These are phyloP conservation scores for Cryptococcus jaspeensis DNA, from an alignment of 1,284 basidiomycete genomes.

Conservation along the genomic window DNA sequence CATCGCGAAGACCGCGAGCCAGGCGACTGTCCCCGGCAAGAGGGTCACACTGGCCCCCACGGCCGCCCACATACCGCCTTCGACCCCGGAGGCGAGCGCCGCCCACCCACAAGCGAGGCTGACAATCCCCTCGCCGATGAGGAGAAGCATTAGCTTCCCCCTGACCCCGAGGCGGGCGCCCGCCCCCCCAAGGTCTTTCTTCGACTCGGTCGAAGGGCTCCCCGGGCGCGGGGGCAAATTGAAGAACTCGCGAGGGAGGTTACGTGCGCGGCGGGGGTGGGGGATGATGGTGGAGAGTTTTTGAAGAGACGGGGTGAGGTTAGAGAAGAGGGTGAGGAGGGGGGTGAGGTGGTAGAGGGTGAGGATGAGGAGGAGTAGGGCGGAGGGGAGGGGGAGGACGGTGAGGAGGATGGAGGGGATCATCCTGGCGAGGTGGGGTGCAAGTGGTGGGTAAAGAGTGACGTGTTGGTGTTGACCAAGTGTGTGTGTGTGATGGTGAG, in stretches of 20 bases:
- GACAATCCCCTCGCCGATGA: slow-evolving; percentile 8
- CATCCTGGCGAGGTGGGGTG: slow-evolving; percentile 13
- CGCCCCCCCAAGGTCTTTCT: background rate
- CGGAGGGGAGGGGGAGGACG: slow-evolving; percentile 23
- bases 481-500: background rate
- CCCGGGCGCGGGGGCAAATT: slow-evolving; percentile 34
- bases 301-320: slow-evolving; percentile 18
- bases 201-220: slow-evolving; percentile 4
- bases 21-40: slow-evolving; percentile 10
- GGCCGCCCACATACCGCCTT: slow-evolving; percentile 3
- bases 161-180: slow-evolving; percentile 17
- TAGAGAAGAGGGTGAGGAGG: slow-evolving; percentile 17
- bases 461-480: background rate
- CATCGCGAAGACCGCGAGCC: slow-evolving; percentile 13
- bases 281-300: slow-evolving; percentile 28
- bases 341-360: slow-evolving; percentile 30
- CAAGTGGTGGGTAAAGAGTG: background rate
- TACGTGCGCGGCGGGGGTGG: slow-evolving; percentile 20
- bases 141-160: slow-evolving; percentile 17
- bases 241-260: slow-evolving; percentile 44
- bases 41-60: slow-evolving; percentile 9
- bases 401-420: slow-evolving; percentile 19
- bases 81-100: background rate
- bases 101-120: slow-evolving; percentile 16
- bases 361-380: slow-evolving; percentile 22